Evolutionary conservation across 257 asterid species (phyloP).

Genomic region (Cordia subcordata): DNA sequence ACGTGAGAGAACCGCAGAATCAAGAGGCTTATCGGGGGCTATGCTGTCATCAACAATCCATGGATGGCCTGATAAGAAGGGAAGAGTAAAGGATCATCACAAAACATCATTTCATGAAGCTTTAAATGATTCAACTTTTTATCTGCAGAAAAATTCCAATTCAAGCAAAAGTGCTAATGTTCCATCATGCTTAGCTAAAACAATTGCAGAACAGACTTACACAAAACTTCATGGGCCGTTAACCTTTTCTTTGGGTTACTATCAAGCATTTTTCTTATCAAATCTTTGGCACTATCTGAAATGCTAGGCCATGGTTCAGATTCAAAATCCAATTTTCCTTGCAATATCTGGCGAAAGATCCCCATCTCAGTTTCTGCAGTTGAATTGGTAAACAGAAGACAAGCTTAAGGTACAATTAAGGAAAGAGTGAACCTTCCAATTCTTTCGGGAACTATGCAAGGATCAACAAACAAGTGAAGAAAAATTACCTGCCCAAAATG

Average conservation of each 20-base stretch:
- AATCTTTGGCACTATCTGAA: constrained; percentile 78
- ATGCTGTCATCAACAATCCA: constrained; percentile 89
- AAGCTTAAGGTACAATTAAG: constrained; percentile 16
- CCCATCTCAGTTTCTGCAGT: constrained; percentile 94
- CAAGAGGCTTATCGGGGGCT: constrained; percentile 96
- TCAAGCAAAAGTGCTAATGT: neutral
- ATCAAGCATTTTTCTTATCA: constrained; percentile 80
- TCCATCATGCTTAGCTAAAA: neutral
- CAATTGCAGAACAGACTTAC: constrained; percentile 34
- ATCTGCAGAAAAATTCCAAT: neutral
- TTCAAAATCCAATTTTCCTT: constrained; percentile 70
- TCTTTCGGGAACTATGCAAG: neutral
- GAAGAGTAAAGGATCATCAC: constrained; percentile 8
- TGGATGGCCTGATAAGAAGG: constrained; percentile 63
- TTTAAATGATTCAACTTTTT: neutral
- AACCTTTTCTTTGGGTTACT: constrained; percentile 71
- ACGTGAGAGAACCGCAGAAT: constrained; percentile 92
- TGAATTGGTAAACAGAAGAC: constrained; percentile 15
- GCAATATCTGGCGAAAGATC: constrained; percentile 83
- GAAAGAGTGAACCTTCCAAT: neutral
- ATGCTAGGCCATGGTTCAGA: constrained; percentile 95
- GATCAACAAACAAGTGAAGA: constrained; percentile 8
- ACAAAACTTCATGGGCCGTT: constrained; percentile 88
- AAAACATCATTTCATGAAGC: neutral
- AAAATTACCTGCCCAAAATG: constrained; percentile 84